Percentiles rank a stretch among this genome's conserved stretches.
Conservation (phyloP, 169 alveolate genomes). For the Besnoitia besnoiti region DNA sequence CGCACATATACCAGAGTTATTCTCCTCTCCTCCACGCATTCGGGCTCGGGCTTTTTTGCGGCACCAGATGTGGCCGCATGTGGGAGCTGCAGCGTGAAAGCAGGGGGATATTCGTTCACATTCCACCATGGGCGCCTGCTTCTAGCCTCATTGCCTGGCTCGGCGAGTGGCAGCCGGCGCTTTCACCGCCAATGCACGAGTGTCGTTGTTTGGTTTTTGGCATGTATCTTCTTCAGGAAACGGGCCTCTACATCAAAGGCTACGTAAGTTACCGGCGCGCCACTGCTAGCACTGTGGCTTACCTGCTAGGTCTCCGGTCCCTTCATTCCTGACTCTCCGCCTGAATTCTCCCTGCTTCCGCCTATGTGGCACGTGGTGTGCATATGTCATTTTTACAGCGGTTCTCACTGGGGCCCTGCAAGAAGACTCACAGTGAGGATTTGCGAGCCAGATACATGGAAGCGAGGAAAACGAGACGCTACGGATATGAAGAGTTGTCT, state of each 20-base stretch:
- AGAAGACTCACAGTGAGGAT: constrained; percentile 78
- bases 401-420: constrained; percentile 82
- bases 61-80: too few species aligned
- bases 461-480: constrained; percentile 69
- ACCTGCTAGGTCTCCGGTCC: not conserved
- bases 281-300: not conserved
- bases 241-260: constrained; percentile 35
- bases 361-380: not conserved
- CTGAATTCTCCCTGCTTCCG: not conserved
- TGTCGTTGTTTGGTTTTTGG: not conserved
- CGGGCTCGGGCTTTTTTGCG: too few species aligned
- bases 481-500: constrained; percentile 80
- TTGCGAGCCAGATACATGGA: constrained; percentile 76
- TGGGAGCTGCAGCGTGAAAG: too few species aligned
- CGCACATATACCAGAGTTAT: too few species aligned
- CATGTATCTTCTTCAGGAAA: not conserved
- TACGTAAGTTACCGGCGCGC: not conserved
- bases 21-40: too few species aligned
- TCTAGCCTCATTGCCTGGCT: too few species aligned
- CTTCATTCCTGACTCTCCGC: not conserved
- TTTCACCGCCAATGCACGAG: too few species aligned
- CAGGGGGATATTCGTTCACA: too few species aligned
- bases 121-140: too few species aligned
- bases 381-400: not conserved
- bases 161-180: too few species aligned